Evolutionary conservation across 768 basidiomycete species (phyloP).

Genomic region (Saitozyma sp.): DNA sequence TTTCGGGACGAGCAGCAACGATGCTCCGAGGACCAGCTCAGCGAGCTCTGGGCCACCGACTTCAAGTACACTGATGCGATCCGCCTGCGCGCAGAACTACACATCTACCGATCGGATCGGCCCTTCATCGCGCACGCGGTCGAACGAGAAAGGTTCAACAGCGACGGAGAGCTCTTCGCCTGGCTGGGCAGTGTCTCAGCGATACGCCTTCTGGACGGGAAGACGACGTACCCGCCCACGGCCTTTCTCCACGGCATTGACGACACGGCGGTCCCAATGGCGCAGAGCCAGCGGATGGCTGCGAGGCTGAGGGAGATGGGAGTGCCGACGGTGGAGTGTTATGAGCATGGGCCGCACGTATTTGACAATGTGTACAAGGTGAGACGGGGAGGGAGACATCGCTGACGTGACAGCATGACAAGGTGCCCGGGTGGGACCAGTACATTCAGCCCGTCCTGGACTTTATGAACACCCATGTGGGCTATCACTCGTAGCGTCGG

Average conservation of each 20-base stretch:
- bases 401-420: too few relatives aligned
- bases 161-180: background rate
- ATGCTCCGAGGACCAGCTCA: too few relatives aligned
- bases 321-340: background rate
- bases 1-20: background rate
- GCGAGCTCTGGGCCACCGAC: too few relatives aligned
- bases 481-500: too few relatives aligned
- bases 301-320: constrained; percentile 4
- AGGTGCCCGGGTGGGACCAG: too few relatives aligned
- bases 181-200: background rate
- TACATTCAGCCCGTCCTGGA: too few relatives aligned
- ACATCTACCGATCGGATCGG: too few relatives aligned
- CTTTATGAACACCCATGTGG: too few relatives aligned
- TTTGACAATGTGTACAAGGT: constrained; percentile 5
- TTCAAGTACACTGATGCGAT: too few relatives aligned
- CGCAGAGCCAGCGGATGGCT: background rate
- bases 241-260: constrained; percentile 5
- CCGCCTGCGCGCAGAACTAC: too few relatives aligned
- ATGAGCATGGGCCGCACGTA: background rate
- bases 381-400: background rate
- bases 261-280: constrained; percentile 1
- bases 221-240: constrained; percentile 9
- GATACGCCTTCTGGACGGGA: background rate
- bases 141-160: background rate
- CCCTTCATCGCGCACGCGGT: too few relatives aligned